A percentile compares a stretch with the other conserved stretches of the same genome.
Evolutionary conservation across 2,329 filamentous ascomycete genomes (phyloP).

Genomic region (Phaeoacremonium minimum): DNA sequence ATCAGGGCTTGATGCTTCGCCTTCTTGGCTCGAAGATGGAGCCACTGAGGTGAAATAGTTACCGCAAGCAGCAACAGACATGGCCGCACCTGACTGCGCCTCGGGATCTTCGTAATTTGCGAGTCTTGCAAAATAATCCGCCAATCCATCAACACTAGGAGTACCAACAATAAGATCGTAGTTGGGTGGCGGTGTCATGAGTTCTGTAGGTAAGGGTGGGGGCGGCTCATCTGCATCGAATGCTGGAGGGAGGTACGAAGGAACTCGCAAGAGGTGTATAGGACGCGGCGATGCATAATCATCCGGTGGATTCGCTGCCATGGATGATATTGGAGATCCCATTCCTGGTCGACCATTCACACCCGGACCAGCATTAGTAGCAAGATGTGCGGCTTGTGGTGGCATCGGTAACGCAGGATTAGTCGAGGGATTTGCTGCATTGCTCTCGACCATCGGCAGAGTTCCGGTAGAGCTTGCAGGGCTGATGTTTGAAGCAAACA

Average conservation of each 20-base stretch:
- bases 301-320: slow-evolving; percentile 11
- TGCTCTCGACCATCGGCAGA: slow-evolving; percentile 32
- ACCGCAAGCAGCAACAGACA: background rate
- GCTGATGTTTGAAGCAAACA: slow-evolving; percentile 54
- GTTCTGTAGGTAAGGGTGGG: slow-evolving; percentile 36
- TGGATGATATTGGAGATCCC: slow-evolving; percentile 13
- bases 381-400: slow-evolving; percentile 56
- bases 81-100: background rate
- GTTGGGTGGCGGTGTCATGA: slow-evolving; percentile 77
- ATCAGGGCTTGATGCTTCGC: too few relatives aligned
- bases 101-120: slow-evolving; percentile 59
- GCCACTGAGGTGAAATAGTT: slow-evolving; percentile 5
- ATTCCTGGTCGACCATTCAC: background rate
- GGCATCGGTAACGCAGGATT: slow-evolving; percentile 32
- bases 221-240: slow-evolving; percentile 80
- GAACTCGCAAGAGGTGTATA: slow-evolving; percentile 77
- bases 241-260: slow-evolving; percentile 82
- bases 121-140: slow-evolving; percentile 82
- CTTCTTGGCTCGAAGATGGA: slow-evolving; percentile 1
- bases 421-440: slow-evolving; percentile 13
- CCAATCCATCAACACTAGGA: slow-evolving; percentile 63
- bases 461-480: slow-evolving; percentile 59
- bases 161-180: slow-evolving; percentile 77
- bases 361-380: background rate
- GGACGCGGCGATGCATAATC: slow-evolving; percentile 50